phyloP scores from a whole-genome alignment of 768 basidiomycete genomes.

The Agrocybe pediades region DNA sequence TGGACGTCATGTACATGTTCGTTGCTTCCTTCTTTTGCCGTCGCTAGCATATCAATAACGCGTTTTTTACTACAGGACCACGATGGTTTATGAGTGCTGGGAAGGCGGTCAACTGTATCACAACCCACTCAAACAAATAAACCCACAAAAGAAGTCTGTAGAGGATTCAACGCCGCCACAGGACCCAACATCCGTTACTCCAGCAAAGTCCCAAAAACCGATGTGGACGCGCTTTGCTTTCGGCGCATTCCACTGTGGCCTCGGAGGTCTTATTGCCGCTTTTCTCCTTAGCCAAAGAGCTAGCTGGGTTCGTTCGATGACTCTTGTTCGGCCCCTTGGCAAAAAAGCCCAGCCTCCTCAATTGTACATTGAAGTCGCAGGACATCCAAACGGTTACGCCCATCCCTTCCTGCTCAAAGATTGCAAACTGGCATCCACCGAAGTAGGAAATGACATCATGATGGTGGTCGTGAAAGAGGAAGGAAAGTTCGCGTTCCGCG shows the following conservation, averaged over 20 bases:
- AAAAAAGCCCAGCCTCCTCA: constrained; percentile 2
- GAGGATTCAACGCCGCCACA: not conserved
- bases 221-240: constrained; percentile 8
- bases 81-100: constrained; percentile 9
- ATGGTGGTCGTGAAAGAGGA: constrained; percentile 2
- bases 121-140: constrained; percentile 1
- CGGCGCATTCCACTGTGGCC: constrained; percentile 5
- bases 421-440: constrained; percentile 3
- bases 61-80: not conserved
- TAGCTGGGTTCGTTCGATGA: constrained; percentile 12
- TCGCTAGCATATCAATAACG: not conserved
- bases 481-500: constrained; percentile 11
- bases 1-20: constrained; percentile 14
- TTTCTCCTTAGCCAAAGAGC: constrained; percentile 12
- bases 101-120: constrained; percentile 7
- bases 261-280: constrained; percentile 9
- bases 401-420: constrained; percentile 5
- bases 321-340: constrained; percentile 1
- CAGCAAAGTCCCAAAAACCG: constrained; percentile 2
- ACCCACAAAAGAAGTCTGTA: not conserved
- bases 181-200: not conserved
- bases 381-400: constrained; percentile 8
- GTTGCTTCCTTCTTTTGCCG: not conserved
- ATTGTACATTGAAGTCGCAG: constrained; percentile 8
- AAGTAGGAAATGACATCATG: constrained; percentile 5